Evolutionary conservation across 768 basidiomycete genomes (phyloP).

Genomic region (Pulveroboletus sp.): DNA sequence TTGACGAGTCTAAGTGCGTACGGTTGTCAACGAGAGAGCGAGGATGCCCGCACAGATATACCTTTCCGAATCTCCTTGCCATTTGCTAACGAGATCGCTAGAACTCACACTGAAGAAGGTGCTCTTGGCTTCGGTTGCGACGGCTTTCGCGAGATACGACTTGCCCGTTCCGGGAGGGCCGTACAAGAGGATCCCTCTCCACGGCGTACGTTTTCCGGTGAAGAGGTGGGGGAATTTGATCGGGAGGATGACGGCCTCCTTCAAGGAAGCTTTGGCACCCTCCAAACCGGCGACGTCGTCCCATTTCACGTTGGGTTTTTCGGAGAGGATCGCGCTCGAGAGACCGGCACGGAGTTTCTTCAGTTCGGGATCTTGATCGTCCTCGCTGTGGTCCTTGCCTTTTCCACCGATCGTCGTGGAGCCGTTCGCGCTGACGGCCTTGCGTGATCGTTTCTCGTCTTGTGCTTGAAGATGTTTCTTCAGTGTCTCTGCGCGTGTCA

Average conservation of each 20-base stretch:
- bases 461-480: conserved; percentile 72
- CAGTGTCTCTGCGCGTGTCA: conserved; percentile 85
- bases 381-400: conserved; percentile 48
- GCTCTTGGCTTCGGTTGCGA: conserved; percentile 98
- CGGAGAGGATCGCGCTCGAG: conserved; percentile 81
- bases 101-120: conserved; percentile 98
- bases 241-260: conserved; percentile 98
- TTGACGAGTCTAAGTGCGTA: conserved; percentile 70
- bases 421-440: conserved; percentile 48
- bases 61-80: conserved; percentile 99
- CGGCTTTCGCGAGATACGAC: conserved; percentile 94
- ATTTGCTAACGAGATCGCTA: conserved; percentile 95
- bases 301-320: conserved; percentile 96
- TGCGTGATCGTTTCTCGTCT: conserved; percentile 54
- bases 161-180: conserved; percentile 99
- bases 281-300: conserved; percentile 98
- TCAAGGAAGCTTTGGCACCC: conserved; percentile 90
- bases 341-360: conserved; percentile 96
- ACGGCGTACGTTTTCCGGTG: conserved; percentile 96
- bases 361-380: conserved; percentile 83
- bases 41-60: conserved; percentile 32
- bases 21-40: not conserved
- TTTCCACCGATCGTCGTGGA: conserved; percentile 40
- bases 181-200: conserved; percentile 93
- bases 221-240: conserved; percentile 99